Conservation (phyloP, 2,329 filamentous ascomycete genomes). For the Akanthomyces uredinophilus region DNA sequence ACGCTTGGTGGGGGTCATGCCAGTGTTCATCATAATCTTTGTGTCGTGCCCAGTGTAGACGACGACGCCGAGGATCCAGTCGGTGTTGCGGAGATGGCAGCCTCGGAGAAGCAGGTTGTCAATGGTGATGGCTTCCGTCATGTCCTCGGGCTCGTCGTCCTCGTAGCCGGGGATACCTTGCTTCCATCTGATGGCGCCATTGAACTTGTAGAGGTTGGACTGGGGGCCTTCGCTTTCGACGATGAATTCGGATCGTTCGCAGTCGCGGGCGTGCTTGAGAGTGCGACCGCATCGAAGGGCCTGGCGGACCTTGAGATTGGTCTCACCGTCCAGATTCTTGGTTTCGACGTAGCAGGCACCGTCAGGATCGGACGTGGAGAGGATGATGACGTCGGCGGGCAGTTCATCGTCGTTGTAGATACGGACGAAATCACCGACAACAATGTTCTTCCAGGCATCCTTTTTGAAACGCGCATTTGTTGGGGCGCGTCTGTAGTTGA, state of each 20-base stretch:
- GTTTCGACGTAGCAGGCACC: conserved; percentile 97
- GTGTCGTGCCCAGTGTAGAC: conserved; percentile 94
- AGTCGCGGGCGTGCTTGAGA: conserved; percentile 85
- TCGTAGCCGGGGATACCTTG: conserved; percentile 63
- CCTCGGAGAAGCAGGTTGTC: conserved; percentile 93
- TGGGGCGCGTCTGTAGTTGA: conserved; percentile 64
- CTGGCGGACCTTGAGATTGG: conserved; percentile 91
- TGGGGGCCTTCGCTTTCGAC: conserved; percentile 91
- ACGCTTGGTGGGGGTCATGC: conserved; percentile 90
- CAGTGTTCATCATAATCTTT: conserved; percentile 99
- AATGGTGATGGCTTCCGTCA: conserved; percentile 90
- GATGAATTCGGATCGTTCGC: conserved; percentile 79
- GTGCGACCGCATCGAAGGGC: conserved; percentile 79
- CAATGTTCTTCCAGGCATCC: conserved; percentile 90
- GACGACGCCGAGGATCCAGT: conserved; percentile 90
- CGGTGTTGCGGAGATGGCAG: conserved; percentile 89
- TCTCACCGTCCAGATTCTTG: conserved; percentile 96
- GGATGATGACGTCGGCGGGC: conserved; percentile 85
- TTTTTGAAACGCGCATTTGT: conserved; percentile 81
- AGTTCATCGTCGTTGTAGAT: conserved; percentile 95
- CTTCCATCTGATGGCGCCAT: conserved; percentile 79
- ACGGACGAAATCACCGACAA: conserved; percentile 93
- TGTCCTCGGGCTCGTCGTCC: conserved; percentile 60
- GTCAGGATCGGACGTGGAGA: conserved; percentile 89
- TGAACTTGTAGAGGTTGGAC: conserved; percentile 93